Evolutionary conservation across 192 early-diverging fungal species (phyloP).

Genomic region (Podila epigama): DNA sequence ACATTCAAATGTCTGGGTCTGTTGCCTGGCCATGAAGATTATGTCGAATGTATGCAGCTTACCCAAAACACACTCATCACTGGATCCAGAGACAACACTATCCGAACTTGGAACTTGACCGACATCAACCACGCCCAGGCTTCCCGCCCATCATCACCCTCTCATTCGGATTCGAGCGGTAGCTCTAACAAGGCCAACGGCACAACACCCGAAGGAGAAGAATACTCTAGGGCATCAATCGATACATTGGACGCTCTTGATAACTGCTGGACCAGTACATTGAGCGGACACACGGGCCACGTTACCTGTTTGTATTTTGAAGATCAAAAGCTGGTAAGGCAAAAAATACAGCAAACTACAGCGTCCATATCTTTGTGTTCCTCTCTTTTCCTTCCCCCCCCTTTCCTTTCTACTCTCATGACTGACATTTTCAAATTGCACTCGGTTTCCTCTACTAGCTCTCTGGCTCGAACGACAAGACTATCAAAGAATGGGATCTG

Average conservation of each 20-base stretch:
- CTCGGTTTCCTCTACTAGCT: constrained; percentile 56
- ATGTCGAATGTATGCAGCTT: constrained; percentile 40
- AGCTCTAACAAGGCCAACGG: constrained; percentile 10
- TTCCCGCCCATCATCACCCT: constrained; percentile 12
- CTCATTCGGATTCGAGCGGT: constrained; percentile 5
- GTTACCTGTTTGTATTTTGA: constrained; percentile 63
- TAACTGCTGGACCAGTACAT: constrained; percentile 39
- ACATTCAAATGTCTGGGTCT: constrained; percentile 64
- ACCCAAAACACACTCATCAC: constrained; percentile 40
- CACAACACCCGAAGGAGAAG: constrained; percentile 6
- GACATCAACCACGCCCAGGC: constrained; percentile 22
- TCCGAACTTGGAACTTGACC: constrained; percentile 28
- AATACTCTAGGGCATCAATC: constrained; percentile 11
- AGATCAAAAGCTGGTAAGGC: constrained; percentile 56
- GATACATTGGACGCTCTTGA: constrained; percentile 19
- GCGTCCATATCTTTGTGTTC: not conserved
- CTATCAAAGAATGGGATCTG: constrained; percentile 83
- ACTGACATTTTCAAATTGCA: no score
- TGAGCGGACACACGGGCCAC: constrained; percentile 56
- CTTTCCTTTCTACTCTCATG: no score
- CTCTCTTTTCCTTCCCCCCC: no score
- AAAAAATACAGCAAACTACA: not conserved
- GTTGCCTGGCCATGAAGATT: constrained; percentile 52
- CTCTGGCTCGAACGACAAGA: constrained; percentile 77
- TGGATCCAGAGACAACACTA: constrained; percentile 40